Percentiles rank a stretch among this genome's conserved stretches.
phyloP scores from a whole-genome alignment of 139 green algal genomes.

The Haematococcus lacustris region DNA sequence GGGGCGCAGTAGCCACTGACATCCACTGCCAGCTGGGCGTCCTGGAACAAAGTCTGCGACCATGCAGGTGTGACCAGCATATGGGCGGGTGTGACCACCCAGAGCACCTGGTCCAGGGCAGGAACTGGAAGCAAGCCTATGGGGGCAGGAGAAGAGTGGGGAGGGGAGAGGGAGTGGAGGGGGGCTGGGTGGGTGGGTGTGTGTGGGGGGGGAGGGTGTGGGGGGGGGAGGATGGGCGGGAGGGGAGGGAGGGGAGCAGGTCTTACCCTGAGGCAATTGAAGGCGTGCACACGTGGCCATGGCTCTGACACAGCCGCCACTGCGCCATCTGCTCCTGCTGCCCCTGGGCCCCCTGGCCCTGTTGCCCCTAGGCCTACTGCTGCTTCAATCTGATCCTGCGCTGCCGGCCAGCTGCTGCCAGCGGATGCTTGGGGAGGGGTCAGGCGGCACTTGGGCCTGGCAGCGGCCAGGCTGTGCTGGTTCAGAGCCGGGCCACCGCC shows the following conservation, averaged over 20 bases:
- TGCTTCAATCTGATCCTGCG: no score
- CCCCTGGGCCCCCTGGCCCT: neutral
- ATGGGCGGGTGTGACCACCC: no score
- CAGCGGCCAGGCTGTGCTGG: neutral
- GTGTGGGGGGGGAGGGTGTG: no score
- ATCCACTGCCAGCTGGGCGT: constrained; percentile 52
- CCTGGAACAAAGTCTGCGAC: constrained; percentile 64
- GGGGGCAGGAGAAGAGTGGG: no score
- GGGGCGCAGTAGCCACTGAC: constrained; percentile 35
- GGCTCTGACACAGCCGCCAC: constrained; percentile 5
- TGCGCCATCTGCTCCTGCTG: neutral
- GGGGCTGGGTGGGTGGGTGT: no score
- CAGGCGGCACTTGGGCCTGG: neutral
- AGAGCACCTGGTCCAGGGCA: no score
- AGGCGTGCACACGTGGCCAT: constrained; percentile 72
- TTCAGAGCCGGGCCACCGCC: neutral
- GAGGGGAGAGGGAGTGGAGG: no score
- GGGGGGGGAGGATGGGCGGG: no score
- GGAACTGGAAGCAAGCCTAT: no score
- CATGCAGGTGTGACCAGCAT: no score
- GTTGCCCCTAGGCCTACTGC: neutral
- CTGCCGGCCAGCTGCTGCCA: neutral
- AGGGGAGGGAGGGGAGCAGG: no score
- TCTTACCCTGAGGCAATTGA: constrained; percentile 79
- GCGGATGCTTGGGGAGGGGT: neutral